Base-by-base conservation (phyloP, 176 grass and related monocot genomes). In the Carex cristatella region DNA sequence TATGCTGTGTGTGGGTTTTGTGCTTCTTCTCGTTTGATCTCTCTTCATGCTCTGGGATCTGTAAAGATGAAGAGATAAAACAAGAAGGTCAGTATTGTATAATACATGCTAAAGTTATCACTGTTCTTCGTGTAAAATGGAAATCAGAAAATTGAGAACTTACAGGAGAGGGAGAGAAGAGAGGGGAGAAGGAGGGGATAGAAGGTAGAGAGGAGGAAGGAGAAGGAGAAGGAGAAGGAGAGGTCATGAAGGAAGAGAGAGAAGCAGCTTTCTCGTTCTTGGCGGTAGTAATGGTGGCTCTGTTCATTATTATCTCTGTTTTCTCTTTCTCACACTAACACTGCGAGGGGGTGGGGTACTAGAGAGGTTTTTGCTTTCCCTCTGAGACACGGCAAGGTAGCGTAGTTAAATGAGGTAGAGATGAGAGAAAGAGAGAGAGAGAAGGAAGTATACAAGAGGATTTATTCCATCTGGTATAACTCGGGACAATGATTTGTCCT, bases 41-140 rank as follows among this genome's bases (percentile, higher is more conserved):
- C 72, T 85, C 85, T 82, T 86, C 88, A 69, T 85, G 49, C n/a
- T 91, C 92, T 11, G 87, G 75, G 12, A 88, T 86, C 90, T 97
- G 89, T 38, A 54, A 86, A 82, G 75, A 83, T 82, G 2, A 7
- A 0, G 1, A 31, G 46, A 74, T 38, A 12, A 87, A 61, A 69
- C n/a, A 19, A n/a, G 28, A 13, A n/a, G 55, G 44, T 37, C 31
- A 32, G 49, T 62, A 14, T 46, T 44, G 42, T 82, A 61, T 11
- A 10, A 2, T 2, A 63, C 70, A 28, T 15, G 27, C 11, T 32
- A 69, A 44, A 70, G 37, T 66, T 11, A 70, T 74, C 19, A 19
- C 68, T 71, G 56, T 31, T 58, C 2, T 33, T 15, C 15, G 10
- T 75, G 28, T 4, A 65, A 61, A 59, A 10, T 73, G 18, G 23